phyloP scores from a whole-genome alignment of 805 yeast genomes.

The Grigorovia humatica region DNA sequence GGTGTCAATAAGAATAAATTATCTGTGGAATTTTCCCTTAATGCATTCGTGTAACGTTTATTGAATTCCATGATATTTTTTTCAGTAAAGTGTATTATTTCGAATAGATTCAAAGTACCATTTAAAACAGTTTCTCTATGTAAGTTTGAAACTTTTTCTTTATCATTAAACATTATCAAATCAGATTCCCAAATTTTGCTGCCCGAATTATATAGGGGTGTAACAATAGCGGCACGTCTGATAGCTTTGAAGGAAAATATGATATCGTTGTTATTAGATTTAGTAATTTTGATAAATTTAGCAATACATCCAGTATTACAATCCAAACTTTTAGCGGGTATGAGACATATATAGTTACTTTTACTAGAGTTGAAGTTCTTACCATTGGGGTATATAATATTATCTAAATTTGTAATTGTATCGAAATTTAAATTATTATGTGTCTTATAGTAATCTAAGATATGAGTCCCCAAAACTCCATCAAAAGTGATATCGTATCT shows the following conservation, averaged over 20 bases:
- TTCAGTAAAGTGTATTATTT: neutral
- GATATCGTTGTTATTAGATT: conserved; percentile 6
- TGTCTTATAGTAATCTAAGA: conserved; percentile 34
- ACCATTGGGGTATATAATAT: neutral
- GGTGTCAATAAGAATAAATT: conserved; percentile 46
- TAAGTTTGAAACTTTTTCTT: neutral
- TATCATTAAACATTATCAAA: conserved; percentile 2
- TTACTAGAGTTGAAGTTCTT: neutral
- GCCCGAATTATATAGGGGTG: conserved; percentile 11
- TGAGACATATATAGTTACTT: conserved; percentile 14
- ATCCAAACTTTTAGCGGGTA: conserved; percentile 11
- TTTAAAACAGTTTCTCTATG: neutral
- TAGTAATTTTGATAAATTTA: conserved; percentile 8
- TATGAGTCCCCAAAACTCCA: conserved; percentile 36
- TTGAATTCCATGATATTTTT: conserved; percentile 26
- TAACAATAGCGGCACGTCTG: conserved; percentile 10
- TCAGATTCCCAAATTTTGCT: conserved; percentile 10
- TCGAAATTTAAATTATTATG: neutral
- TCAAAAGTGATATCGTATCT: conserved; percentile 48
- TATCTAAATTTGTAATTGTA: neutral
- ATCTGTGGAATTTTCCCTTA: conserved; percentile 13
- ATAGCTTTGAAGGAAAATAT: conserved; percentile 14
- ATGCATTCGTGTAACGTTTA: conserved; percentile 20
- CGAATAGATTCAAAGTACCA: neutral
- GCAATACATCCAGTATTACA: conserved; percentile 12